These are phyloP conservation scores for Trichoderma guizhouense DNA, from an alignment of 2,329 filamentous ascomycete genomes.

Conservation along the genomic window DNA sequence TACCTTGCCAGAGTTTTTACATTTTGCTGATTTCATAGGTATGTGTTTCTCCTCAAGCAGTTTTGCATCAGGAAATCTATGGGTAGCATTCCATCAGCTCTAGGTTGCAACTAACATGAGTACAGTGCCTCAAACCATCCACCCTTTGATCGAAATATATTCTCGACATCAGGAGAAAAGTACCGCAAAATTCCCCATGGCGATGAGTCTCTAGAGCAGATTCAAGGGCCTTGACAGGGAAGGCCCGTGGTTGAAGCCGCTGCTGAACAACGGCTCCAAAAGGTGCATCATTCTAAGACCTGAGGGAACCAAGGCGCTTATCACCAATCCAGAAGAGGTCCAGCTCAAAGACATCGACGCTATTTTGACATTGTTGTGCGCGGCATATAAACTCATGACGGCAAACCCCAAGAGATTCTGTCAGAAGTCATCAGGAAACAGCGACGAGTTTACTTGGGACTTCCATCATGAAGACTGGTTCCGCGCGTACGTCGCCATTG, in stretches of 20 bases:
- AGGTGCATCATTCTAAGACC: neutral
- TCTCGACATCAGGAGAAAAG: neutral
- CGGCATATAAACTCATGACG: neutral
- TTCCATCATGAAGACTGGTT: neutral
- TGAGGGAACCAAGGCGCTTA: neutral
- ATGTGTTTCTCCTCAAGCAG: no score
- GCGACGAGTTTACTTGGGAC: neutral
- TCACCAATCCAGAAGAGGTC: neutral
- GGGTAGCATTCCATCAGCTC: no score
- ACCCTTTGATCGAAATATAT: neutral
- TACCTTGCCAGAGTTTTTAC: no score
- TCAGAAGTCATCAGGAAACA: neutral
- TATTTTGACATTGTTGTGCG: neutral
- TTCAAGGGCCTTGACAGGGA: neutral
- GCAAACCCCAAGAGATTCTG: neutral
- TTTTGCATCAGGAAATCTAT: no score
- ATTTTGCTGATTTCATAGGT: no score
- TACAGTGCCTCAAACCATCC: no score
- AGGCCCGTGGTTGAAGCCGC: neutral
- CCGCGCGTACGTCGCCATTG: neutral
- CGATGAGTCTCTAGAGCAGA: neutral
- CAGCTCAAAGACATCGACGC: neutral
- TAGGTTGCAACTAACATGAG: no score
- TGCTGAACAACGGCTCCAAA: neutral
- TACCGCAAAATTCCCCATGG: neutral